phyloP scores from a whole-genome alignment of 2,329 filamentous ascomycete genomes.

The Neobulgaria alba region DNA sequence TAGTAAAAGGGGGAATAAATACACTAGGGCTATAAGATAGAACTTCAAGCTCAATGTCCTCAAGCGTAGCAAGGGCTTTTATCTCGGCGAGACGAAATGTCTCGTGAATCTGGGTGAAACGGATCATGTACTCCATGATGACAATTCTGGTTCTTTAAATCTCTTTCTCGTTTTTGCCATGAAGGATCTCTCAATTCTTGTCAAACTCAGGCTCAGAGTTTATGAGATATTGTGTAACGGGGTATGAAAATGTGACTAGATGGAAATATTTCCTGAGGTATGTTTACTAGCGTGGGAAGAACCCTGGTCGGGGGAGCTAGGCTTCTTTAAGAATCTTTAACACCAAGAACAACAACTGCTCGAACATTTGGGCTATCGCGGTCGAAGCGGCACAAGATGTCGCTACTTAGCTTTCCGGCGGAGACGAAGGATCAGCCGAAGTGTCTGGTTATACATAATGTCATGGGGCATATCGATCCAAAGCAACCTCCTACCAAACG shows the following conservation, averaged over 20 bases:
- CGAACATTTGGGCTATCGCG: neutral
- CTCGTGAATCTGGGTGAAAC: slow-evolving; percentile 84
- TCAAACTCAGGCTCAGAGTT: too few relatives aligned
- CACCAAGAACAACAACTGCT: neutral
- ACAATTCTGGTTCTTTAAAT: too few relatives aligned
- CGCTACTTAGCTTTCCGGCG: slow-evolving; percentile 36
- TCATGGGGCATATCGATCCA: slow-evolving; percentile 61
- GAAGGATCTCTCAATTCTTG: too few relatives aligned
- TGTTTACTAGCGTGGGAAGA: neutral
- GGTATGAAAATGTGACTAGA: neutral
- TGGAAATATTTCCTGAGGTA: neutral
- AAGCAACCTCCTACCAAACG: slow-evolving; percentile 62
- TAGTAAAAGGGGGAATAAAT: slow-evolving; percentile 31
- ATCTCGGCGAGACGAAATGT: slow-evolving; percentile 84
- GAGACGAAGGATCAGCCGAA: slow-evolving; percentile 41
- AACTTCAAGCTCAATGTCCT: slow-evolving; percentile 60
- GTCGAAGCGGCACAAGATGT: neutral
- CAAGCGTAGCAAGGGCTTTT: slow-evolving; percentile 65
- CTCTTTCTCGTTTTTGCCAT: too few relatives aligned
- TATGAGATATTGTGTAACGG: too few relatives aligned
- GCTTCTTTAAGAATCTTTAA: neutral
- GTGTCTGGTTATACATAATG: slow-evolving; percentile 65
- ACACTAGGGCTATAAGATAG: slow-evolving; percentile 69
- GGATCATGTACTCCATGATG: slow-evolving; percentile 70
- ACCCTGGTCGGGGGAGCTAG: neutral